Conservation (phyloP, 306 rosid genomes). For the Pachyrhizus erosus region DNA sequence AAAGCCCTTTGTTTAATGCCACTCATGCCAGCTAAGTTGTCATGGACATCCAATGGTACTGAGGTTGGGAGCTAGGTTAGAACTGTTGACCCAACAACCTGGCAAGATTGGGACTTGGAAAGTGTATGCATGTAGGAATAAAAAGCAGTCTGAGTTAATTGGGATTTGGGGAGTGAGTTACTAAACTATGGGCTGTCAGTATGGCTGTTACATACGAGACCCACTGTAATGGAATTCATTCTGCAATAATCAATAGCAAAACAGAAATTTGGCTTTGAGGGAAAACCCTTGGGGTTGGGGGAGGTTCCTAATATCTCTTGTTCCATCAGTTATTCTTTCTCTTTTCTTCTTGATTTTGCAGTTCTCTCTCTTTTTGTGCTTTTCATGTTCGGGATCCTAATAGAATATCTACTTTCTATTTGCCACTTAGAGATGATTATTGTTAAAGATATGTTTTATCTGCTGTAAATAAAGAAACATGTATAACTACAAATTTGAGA, state of each 20-base stretch:
- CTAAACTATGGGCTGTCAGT: neutral
- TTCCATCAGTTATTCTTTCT: neutral
- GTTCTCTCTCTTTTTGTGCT: neutral
- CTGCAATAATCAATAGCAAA: neutral
- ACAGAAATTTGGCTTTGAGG: neutral
- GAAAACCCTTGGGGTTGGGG: neutral
- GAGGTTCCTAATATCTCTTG: neutral
- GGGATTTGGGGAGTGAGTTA: neutral
- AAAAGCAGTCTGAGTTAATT: neutral
- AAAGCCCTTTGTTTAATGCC: neutral
- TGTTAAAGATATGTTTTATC: too few species aligned
- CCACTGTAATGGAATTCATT: neutral
- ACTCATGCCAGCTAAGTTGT: neutral
- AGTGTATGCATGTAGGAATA: neutral
- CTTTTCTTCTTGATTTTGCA: neutral
- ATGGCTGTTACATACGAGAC: neutral
- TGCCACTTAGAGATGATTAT: neutral
- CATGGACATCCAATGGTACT: constrained; percentile 1
- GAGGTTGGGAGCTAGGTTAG: neutral
- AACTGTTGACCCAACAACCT: neutral
- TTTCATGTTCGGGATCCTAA: neutral
- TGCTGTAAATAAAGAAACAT: too few species aligned
- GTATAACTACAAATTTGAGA: too few species aligned
- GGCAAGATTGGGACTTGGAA: neutral
- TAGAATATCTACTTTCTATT: neutral